phyloP scores from a whole-genome alignment of 2,329 filamentous ascomycete genomes.

The Dendrostoma leiphaemia region DNA sequence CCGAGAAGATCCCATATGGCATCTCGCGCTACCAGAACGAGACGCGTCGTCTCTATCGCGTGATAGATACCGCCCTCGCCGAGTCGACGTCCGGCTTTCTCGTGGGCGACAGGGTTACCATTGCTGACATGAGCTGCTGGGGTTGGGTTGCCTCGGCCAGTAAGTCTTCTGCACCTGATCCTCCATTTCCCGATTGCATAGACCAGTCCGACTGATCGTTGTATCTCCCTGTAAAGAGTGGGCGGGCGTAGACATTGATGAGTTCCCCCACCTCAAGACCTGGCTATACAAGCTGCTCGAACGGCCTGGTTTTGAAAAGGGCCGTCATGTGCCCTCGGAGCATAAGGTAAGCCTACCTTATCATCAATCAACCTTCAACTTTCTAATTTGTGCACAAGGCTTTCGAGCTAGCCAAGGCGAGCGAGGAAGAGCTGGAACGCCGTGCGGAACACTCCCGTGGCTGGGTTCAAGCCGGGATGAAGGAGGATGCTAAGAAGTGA shows the following conservation, averaged over 20 bases:
- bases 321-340: conserved; percentile 61
- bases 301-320: conserved; percentile 72
- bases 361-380: no score
- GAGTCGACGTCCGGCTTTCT: conserved; percentile 55
- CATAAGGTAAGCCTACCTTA: no score
- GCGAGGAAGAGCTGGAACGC: conserved; percentile 48
- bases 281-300: conserved; percentile 73
- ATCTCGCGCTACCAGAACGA: conserved; percentile 82
- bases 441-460: conserved; percentile 43
- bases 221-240: conserved; percentile 40
- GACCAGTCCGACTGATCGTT: background rate
- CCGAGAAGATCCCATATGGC: conserved; percentile 78
- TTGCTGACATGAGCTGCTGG: conserved; percentile 78
- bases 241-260: conserved; percentile 66
- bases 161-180: conserved; percentile 30
- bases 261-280: conserved; percentile 72
- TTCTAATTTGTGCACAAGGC: no score
- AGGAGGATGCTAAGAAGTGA: conserved; percentile 51
- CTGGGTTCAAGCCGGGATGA: conserved; percentile 67
- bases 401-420: conserved; percentile 35
- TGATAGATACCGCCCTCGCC: conserved; percentile 70
- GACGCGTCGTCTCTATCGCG: conserved; percentile 67
- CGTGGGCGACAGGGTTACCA: conserved; percentile 67
- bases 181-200: background rate
- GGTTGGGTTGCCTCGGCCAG: conserved; percentile 66